Evolutionary conservation across 108 stramenopile species (phyloP).

Genomic region (Nitzschia palea): DNA sequence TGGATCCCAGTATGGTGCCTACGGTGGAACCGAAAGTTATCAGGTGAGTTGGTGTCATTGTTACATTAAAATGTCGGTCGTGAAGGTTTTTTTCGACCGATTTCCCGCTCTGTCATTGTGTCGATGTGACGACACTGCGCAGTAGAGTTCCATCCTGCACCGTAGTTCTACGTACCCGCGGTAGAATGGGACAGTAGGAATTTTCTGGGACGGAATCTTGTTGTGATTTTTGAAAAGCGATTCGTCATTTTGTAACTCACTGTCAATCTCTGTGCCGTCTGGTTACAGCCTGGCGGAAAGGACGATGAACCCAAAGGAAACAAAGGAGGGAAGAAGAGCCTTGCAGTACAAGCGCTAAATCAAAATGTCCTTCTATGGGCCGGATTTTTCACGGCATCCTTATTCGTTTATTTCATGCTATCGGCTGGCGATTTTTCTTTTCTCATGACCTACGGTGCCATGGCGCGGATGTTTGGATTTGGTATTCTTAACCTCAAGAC

Average conservation of each 20-base stretch:
- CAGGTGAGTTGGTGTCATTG: constrained; percentile 21
- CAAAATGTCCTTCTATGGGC: constrained; percentile 91
- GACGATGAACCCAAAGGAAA: constrained; percentile 43
- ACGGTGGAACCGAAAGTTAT: constrained; percentile 36
- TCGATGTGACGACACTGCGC: background rate
- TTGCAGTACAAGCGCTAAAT: constrained; percentile 83
- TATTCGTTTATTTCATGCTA: constrained; percentile 90
- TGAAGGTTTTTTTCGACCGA: background rate
- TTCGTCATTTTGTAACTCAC: background rate
- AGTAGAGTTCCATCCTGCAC: too few species aligned
- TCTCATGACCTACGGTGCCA: constrained; percentile 96
- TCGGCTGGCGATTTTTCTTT: constrained; percentile 98
- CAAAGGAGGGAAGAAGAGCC: constrained; percentile 68
- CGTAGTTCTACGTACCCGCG: too few species aligned
- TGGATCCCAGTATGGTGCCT: constrained; percentile 46
- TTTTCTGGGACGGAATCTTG: too few species aligned
- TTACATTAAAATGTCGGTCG: background rate
- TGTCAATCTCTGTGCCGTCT: background rate
- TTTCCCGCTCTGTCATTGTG: background rate
- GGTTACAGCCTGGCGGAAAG: constrained; percentile 16
- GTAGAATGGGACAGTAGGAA: too few species aligned
- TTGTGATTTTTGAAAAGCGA: too few species aligned
- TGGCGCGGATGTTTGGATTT: constrained; percentile 96
- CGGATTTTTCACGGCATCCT: constrained; percentile 87
- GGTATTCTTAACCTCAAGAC: constrained; percentile 93